Base-by-base conservation (phyloP, 805 yeast genomes). In the Saturnispora saitoi region DNA sequence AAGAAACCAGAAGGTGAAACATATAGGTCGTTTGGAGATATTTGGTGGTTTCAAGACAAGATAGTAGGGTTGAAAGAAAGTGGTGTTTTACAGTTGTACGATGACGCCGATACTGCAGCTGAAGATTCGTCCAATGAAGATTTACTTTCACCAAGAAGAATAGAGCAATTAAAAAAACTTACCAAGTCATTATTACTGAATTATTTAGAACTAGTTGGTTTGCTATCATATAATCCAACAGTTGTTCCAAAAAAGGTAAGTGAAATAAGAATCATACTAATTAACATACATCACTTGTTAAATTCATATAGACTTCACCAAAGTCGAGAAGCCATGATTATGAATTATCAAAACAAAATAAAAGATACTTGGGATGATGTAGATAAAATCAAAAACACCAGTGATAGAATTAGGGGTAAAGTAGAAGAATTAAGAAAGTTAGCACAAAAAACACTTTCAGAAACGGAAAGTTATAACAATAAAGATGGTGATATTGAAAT, bases 281-380 rank as follows among this genome's bases (percentile, higher is more conserved):
- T 91, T 60, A 93, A 93, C 60, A 81, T 93, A 54, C 97, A 93
- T 62, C 98, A 93, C 63, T 69, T 93, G 32, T 68, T 93, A 50
- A 93, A 93, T 63, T 89, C 90, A 46, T 93, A 93, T 65, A 72
- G 99, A 52, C 93, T 97, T 3, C 98, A 93, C 65, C 99, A 93
- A 62, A 84, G 95, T 3, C 73, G 97, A 46, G 99, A 93, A 59
- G 82, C 90, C 44, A 70, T 93, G 54, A 86, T 89, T 39, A 72
- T 87, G 71, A 70, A 85, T 59, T 77, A 91, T 31, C 85, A 77
- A 44, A 70, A 73, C 39, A 84, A 83, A 57, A 70, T 71, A 45
- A 59, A 64, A 4, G 83, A 82, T 20, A 62, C 64, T 31, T 37
- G 43, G 17, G 59, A 51, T 3, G 59, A 58, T 51, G 81, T 83